Evolutionary conservation across 2,329 filamentous ascomycete species (phyloP), one percentile per base, ranked within the genome.

Genomic region (Chaetomium globosum): DNA sequence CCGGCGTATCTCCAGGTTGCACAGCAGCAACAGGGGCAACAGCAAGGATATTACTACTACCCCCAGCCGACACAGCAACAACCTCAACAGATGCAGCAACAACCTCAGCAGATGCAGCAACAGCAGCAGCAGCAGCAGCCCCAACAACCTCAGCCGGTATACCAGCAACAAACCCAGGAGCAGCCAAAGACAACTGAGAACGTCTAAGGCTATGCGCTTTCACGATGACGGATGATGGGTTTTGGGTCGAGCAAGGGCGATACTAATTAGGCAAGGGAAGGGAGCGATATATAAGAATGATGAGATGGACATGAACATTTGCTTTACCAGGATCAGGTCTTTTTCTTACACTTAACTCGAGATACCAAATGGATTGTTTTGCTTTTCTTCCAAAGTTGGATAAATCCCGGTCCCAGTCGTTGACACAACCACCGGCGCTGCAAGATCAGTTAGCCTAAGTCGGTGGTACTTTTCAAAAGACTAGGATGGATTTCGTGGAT

Each of bases 1-100:
- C 58, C 61, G 19, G 58, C 61, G 21, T 65, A 65, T 30, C 43
- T 64, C 36, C 58, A 57, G 43, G 30, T 61, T 30, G 64, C 59
- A 51, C 59, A 59, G 30, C 49, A 61, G 36, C 63, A 57, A 28
- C 55, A 58, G 28, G 39, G 52, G 36, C 61, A 59, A 39, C 61
- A 61, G 33, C 60, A 65, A 10, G 21, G 26, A 21, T 53, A 64
- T 5, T 54, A 64, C 21, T 57, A 61, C 13, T 58, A 39, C 16
- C 63, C 39, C 53, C 57, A 66, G 30, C 65, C 36, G 13, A 6
- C 4, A 3, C 39, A 64, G 49, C 58, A 54, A 36, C 36, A 57
- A 28, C 55, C 55, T 12, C 23, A 56, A 21, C 46, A 33, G 6
- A 13, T 43, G 33, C 60, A 57, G 21, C 59, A 36, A 12, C 49